A percentile compares a stretch with the other conserved stretches of the same genome.
Evolutionary conservation across 2,329 filamentous ascomycete genomes (phyloP).

Genomic region (Akanthomyces dipterigenus): DNA sequence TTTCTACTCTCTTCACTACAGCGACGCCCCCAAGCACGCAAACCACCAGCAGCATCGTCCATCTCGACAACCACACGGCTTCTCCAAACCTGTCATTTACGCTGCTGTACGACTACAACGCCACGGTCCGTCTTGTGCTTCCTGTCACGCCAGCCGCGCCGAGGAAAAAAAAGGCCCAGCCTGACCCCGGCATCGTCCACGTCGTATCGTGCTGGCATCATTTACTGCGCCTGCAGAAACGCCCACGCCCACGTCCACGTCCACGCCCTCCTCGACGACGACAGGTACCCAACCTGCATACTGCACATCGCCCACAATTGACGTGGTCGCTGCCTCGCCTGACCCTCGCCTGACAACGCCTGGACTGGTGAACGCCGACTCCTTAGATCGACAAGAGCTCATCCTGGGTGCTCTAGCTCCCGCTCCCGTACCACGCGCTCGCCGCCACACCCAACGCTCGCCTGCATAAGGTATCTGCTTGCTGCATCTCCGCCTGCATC

Average conservation of each 20-base stretch:
- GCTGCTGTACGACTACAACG: slow-evolving; percentile 4
- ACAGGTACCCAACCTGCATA: slow-evolving; percentile 3
- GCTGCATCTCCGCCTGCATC: background rate
- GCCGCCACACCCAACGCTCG: slow-evolving; percentile 1
- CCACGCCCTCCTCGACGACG: slow-evolving; percentile 5
- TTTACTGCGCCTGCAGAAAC: slow-evolving; percentile 5
- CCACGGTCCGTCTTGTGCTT: background rate
- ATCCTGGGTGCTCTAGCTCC: slow-evolving; percentile 7
- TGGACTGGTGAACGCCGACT: background rate
- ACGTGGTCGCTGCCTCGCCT: slow-evolving; percentile 6
- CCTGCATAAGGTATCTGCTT: background rate
- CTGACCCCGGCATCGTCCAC: background rate
- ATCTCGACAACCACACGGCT: background rate
- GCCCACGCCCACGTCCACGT: slow-evolving; percentile 4
- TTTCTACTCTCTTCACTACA: background rate
- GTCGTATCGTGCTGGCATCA: background rate
- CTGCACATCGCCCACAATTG: slow-evolving; percentile 3
- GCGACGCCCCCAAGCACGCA: background rate
- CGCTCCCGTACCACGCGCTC: slow-evolving; percentile 11
- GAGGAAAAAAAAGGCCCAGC: background rate
- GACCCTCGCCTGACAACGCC: background rate
- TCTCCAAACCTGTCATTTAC: background rate
- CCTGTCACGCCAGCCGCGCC: background rate
- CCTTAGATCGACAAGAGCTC: background rate
- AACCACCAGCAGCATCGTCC: background rate